Evolutionary conservation across 2,329 filamentous ascomycete species (phyloP), one percentile per base, ranked within the genome.

Genomic region (Ophiognomonia clavigignenti-juglandacearum): DNA sequence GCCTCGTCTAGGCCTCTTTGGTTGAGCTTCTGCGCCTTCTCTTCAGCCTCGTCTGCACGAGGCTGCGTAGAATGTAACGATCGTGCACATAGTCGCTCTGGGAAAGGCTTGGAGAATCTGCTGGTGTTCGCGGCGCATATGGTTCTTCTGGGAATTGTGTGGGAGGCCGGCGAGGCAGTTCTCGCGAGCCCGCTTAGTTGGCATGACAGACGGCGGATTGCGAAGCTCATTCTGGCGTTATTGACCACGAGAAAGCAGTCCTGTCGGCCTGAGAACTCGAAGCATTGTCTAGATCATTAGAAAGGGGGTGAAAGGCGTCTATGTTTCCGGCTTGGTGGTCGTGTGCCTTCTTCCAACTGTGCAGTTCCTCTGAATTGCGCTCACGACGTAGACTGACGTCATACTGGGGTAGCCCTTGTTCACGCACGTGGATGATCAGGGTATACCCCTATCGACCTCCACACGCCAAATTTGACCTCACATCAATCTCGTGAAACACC

Each of bases 1-100:
- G 67, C 51, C 29, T 68, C 60, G 36, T 66, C 61, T 5, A 66
- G 55, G 23, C 59, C 59, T 39, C 62, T 61, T 20, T 64, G 63
- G 24, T 62, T 59, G 16, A 63, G 43, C 20, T 56, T 50, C 42
- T 56, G 61, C 18, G 61, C 59, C 41, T 62, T 62, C 38, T 57
- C 54, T 8, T 58, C 59, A 26, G 43, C 50, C 14, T 54, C 22
- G 40, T 57, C 44, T 41, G 44, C 18, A 27, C 23, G 19, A 10
- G 32, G 10, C 10, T 40, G 14, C 4, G 49, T 18, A 8, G 27
- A 9, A 32, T 39, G 42, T 43, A 56, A 14, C 31, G 22, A 8
- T 22, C 41, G 18, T 34, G 3, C 9, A 18, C n/a, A 16, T 1
- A 27, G 4, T 22, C 4, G 11, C 4, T 3, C n/a, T 14, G 23